Percentiles rank a stretch among this genome's conserved stretches.
Evolutionary conservation across 257 asterid genomes (phyloP).

Genomic region (Prunella vulgaris): DNA sequence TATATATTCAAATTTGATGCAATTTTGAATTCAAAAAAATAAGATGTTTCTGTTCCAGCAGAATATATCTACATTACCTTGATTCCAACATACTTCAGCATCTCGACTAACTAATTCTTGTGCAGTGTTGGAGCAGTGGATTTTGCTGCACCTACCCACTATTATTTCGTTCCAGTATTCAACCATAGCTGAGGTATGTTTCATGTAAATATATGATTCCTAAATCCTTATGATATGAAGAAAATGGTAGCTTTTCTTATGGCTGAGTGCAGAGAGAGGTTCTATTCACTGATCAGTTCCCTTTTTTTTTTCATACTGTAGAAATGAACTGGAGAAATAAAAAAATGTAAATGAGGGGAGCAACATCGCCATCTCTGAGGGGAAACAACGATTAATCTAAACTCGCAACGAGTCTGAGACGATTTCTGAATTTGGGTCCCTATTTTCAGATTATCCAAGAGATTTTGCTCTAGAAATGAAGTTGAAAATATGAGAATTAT

Average conservation of each 20-base stretch:
- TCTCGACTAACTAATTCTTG: constrained; percentile 18
- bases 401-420: background rate
- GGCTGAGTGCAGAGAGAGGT: too few relatives aligned
- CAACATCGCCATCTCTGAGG: background rate
- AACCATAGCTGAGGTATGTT: constrained; percentile 46
- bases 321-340: background rate
- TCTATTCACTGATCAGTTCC: background rate
- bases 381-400: background rate
- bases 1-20: background rate
- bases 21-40: background rate
- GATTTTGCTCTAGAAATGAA: background rate
- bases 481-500: background rate
- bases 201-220: background rate
- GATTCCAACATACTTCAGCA: background rate
- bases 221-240: background rate
- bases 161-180: constrained; percentile 52
- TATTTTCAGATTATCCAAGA: constrained; percentile 13
- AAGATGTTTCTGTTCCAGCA: background rate
- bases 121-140: constrained; percentile 98
- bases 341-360: constrained; percentile 14
- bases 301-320: background rate
- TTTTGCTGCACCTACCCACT: constrained; percentile 97
- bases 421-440: background rate
- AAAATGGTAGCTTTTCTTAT: too few relatives aligned
- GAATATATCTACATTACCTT: background rate